Percentiles rank a stretch among this genome's conserved stretches.
Conservation (phyloP, 2,329 filamentous ascomycete genomes). For the Macrophomina pseudophaseolina region DNA sequence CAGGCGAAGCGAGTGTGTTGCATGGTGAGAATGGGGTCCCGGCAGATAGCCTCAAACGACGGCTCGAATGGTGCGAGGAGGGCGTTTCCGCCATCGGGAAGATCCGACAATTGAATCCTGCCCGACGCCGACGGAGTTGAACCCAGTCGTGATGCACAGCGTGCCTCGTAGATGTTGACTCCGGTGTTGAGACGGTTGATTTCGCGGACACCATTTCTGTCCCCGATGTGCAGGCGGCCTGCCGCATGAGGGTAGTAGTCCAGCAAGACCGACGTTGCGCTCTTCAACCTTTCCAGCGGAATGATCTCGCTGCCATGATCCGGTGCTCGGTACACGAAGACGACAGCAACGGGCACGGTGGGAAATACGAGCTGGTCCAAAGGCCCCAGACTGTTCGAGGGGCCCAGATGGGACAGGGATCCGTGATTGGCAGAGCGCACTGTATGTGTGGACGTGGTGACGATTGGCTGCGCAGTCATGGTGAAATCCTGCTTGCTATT, state of each 20-base stretch:
- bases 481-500: neutral
- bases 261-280: neutral
- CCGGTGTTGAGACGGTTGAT: neutral
- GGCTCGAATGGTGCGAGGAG: neutral
- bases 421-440: neutral
- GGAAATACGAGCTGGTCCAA: neutral
- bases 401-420: neutral
- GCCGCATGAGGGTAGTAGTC: conserved; percentile 3
- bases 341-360: neutral
- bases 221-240: conserved; percentile 2
- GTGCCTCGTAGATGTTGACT: neutral
- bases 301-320: neutral
- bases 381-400: neutral
- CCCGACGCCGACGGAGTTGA: neutral
- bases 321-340: neutral
- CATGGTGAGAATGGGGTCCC: conserved; percentile 1
- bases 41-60: neutral
- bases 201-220: neutral
- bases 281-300: neutral
- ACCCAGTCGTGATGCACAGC: neutral
- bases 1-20: conserved; percentile 21
- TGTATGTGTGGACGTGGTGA: conserved; percentile 25
- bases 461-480: neutral
- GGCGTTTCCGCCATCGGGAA: neutral
- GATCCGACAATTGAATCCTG: neutral